Conservation (phyloP, 345 rosid species). For the Lepidium aucheri region DNA sequence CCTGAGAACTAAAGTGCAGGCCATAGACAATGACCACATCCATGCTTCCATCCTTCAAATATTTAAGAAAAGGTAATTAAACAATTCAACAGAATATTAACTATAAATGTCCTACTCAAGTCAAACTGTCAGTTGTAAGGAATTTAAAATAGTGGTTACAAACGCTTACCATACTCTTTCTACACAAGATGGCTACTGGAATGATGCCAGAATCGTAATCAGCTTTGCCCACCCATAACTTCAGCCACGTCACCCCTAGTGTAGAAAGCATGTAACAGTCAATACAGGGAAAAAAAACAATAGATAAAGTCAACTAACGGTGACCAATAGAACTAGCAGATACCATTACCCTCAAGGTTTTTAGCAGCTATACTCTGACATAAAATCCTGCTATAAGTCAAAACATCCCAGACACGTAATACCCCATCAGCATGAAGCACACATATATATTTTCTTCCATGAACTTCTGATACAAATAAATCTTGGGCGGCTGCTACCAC, state of each 20-base stretch:
- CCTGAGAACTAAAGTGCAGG: slow-evolving; percentile 39
- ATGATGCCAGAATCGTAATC: slow-evolving; percentile 33
- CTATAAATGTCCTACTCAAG: not conserved
- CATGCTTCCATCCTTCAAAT: slow-evolving; percentile 49
- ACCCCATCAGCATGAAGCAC: slow-evolving; percentile 70
- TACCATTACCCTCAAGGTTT: slow-evolving; percentile 48
- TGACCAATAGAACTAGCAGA: not conserved
- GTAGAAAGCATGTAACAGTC: slow-evolving; percentile 15
- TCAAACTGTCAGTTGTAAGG: not conserved
- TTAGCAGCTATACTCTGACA: slow-evolving; percentile 43
- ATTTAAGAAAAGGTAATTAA: slow-evolving; percentile 11
- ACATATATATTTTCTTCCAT: slow-evolving; percentile 39
- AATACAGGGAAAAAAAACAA: not conserved
- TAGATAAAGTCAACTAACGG: not conserved
- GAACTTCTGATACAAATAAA: slow-evolving; percentile 43
- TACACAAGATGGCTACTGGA: slow-evolving; percentile 64
- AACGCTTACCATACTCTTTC: slow-evolving; percentile 41
- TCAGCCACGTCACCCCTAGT: slow-evolving; percentile 47
- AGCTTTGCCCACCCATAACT: slow-evolving; percentile 69
- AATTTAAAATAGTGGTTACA: not conserved
- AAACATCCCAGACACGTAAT: slow-evolving; percentile 72
- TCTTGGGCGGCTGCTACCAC: slow-evolving; percentile 55
- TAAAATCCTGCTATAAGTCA: slow-evolving; percentile 40
- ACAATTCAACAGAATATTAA: not conserved
- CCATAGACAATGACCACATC: slow-evolving; percentile 45